Evolutionary conservation across 371 early-diverging fungal species (phyloP), one percentile per base, ranked within the genome.

Genomic region (Actinomucor elegans): DNA sequence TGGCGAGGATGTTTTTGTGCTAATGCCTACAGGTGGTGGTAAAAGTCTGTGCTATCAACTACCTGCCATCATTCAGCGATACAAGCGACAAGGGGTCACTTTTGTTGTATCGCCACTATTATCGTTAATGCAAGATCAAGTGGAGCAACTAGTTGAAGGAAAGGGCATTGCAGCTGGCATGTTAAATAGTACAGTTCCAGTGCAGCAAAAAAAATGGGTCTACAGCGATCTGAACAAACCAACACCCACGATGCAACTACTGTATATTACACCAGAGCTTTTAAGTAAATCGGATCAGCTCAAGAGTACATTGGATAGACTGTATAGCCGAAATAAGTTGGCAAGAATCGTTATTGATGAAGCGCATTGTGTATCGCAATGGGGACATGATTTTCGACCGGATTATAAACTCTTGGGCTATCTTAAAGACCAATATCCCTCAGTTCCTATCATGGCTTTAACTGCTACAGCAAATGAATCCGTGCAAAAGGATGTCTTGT

Each of bases 11-110:
- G 89, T 93, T 0, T 99, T 99, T 87, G 96, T 99, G 31, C 70
- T 99, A 33, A 99, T 99, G 99, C 99, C 99, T 2, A 99, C 99
- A 1, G 99, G 99, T 31, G 99, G 99, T 0, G 99, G 99, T 6
- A 99, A 99, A 71, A 91, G 92, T 66, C 68, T 99, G 26, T 99
- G 99, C 65, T 99, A 96, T 70, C 99, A 99, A 66, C 78, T 99
- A 18, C 99, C 99, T 4, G 97, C 99, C 5, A 61, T 91, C 11
- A 65, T 94, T 20, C 75, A 86, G 21, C 51, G 43, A 8, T 55
- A 54, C 17, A 29, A 62, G 15, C 84, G 88, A 42, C 66, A 59
- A 9, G 92, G 92, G 0, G 75, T 99, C 0, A 97, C 99, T 0
- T 72, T 99, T 46, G 99, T 99, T 8, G 85, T 99, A 5, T 96